Evolutionary conservation across 208 protist genomes (phyloP), one percentile per base, ranked within the genome.

Genomic region (Blastocrithidia nonstop): DNA sequence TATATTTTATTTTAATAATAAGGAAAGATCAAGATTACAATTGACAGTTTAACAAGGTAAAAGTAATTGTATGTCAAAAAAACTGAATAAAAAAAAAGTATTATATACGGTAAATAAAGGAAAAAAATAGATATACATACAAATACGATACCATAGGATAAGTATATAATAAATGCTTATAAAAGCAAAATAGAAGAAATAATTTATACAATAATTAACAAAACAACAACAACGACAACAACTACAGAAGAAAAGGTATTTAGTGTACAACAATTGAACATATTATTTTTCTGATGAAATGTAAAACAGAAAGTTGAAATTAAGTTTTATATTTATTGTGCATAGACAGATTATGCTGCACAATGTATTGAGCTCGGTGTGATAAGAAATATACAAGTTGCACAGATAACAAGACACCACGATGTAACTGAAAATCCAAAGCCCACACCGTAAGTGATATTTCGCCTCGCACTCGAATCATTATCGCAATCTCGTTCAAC

Each of bases 401-500:
- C n/a, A n/a, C n/a, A n/a, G n/a, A n/a, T n/a, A n/a, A n/a, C n/a
- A 15, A 78, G 3, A 8, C 66, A 17, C 75, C 75, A 85, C 21
- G 66, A 41, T 4, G 75, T 66, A 27, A 85, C 5, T 35, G 45
- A 61, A 11, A 85, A 45, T 15, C 70, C 75, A 27, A 85, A 85
- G 33, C 63, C 75, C 8, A 70, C 69, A 24, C 75, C 75, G 55
- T 77, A 85, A 25, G 45, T 33, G 16, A 64, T n/a, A 9, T 19
- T n/a, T 3, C 4, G 13, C 15, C 1, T 8, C 20, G 3, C 32
- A 3, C 7, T n/a, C n/a, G n/a, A 4, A 6, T 25, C 3, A 4
- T 27, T 27, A 23, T 51, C 26, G 49, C 66, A 72, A 45, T 56
- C 56, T 22, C 43, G 40, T 0, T 45, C 33, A 6, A 32, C 36